Conservation (phyloP, 805 yeast species). For the Nakazawaea laoshanensis region DNA sequence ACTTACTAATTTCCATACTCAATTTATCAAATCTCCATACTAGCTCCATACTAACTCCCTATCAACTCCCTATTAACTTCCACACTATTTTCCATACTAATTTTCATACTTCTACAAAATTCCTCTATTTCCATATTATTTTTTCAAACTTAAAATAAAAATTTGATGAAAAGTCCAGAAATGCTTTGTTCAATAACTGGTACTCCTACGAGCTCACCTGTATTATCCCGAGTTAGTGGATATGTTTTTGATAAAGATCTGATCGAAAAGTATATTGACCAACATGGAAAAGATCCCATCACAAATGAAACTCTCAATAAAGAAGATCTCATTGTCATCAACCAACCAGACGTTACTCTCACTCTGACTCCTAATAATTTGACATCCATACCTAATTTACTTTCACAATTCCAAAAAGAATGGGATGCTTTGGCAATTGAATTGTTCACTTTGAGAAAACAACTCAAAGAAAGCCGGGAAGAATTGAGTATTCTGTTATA, state of each 20-base stretch:
- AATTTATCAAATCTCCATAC: no score
- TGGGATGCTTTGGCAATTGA: constrained; percentile 88
- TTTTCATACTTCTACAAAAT: no score
- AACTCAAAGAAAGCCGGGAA: constrained; percentile 53
- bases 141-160: no score
- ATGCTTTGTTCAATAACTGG: constrained; percentile 44
- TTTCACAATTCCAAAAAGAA: constrained; percentile 73
- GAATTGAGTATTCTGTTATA: constrained; percentile 74
- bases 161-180: background rate
- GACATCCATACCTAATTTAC: constrained; percentile 70
- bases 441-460: constrained; percentile 66
- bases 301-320: constrained; percentile 48
- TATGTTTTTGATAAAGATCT: constrained; percentile 59
- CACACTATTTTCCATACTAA: no score
- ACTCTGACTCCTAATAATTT: constrained; percentile 32
- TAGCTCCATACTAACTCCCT: no score
- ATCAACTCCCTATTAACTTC: no score
- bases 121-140: no score
- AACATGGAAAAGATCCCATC: constrained; percentile 71
- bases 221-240: constrained; percentile 65
- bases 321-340: constrained; percentile 47
- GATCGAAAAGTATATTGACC: constrained; percentile 51
- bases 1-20: no score
- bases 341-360: constrained; percentile 6
- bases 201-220: constrained; percentile 60